Conservation (phyloP, 2,329 filamentous ascomycete species). For the Phyllosticta ampelicida region DNA sequence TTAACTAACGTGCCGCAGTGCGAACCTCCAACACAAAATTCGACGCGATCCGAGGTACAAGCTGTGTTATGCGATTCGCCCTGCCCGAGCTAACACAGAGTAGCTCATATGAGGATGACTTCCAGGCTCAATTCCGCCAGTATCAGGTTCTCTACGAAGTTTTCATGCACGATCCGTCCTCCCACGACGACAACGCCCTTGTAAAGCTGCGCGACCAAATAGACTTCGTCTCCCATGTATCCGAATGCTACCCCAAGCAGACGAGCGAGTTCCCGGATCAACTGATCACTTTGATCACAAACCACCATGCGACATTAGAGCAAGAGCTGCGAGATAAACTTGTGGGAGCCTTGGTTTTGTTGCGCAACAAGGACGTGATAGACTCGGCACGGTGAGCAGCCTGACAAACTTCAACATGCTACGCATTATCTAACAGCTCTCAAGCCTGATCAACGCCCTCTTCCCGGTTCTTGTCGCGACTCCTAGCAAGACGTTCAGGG, state of each 20-base stretch:
- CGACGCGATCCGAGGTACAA: slow-evolving; percentile 68
- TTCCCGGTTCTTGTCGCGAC: slow-evolving; percentile 91
- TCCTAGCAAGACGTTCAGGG: slow-evolving; percentile 77
- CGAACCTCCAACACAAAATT: slow-evolving; percentile 86
- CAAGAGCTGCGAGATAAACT: slow-evolving; percentile 86
- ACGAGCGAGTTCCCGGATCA: slow-evolving; percentile 69
- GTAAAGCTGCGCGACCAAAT: slow-evolving; percentile 84
- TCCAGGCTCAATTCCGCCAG: slow-evolving; percentile 76
- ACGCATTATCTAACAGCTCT: slow-evolving; percentile 1
- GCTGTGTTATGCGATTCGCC: not conserved
- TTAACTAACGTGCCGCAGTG: slow-evolving; percentile 34
- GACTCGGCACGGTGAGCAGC: slow-evolving; percentile 55
- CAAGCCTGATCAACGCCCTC: slow-evolving; percentile 67
- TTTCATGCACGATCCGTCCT: slow-evolving; percentile 73
- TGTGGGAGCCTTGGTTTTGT: slow-evolving; percentile 75
- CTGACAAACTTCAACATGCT: not conserved
- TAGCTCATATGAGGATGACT: slow-evolving; percentile 83
- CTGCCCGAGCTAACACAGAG: not conserved
- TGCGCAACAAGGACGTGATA: slow-evolving; percentile 85
- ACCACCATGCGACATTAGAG: slow-evolving; percentile 75
- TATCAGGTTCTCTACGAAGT: slow-evolving; percentile 88
- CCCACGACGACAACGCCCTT: slow-evolving; percentile 65
- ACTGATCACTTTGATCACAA: slow-evolving; percentile 66
- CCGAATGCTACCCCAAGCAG: slow-evolving; percentile 81
- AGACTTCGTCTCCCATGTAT: slow-evolving; percentile 85